These are phyloP conservation scores for Ophiosphaerella narmari DNA, from an alignment of 2,329 filamentous ascomycete genomes.

Conservation along the genomic window DNA sequence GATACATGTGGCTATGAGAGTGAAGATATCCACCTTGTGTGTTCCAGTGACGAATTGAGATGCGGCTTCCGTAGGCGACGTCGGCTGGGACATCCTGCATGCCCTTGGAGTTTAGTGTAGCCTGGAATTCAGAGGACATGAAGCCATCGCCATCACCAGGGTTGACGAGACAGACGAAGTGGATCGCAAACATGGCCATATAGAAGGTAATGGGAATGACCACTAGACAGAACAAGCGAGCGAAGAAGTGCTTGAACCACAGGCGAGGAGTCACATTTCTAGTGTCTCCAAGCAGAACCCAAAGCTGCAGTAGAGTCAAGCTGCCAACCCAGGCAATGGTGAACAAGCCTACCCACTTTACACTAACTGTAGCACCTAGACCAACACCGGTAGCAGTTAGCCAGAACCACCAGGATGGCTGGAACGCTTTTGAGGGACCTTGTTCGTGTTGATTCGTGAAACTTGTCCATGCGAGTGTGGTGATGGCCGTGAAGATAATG, in stretches of 20 bases:
- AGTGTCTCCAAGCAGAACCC: slow-evolving; percentile 89
- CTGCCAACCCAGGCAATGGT: slow-evolving; percentile 97
- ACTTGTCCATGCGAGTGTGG: slow-evolving; percentile 84
- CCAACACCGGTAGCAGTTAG: slow-evolving; percentile 82
- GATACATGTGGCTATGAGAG: slow-evolving; percentile 97
- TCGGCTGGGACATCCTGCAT: slow-evolving; percentile 96
- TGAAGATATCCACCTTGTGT: slow-evolving; percentile 98
- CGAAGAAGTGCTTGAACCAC: slow-evolving; percentile 93
- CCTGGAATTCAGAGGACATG: slow-evolving; percentile 99
- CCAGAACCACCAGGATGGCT: slow-evolving; percentile 98
- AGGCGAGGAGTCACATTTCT: slow-evolving; percentile 82
- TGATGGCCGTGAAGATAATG: slow-evolving; percentile 90
- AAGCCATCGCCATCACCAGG: slow-evolving; percentile 97
- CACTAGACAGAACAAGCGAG: slow-evolving; percentile 88
- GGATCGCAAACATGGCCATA: slow-evolving; percentile 95
- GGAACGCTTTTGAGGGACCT: slow-evolving; percentile 85
- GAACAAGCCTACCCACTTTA: slow-evolving; percentile 99
- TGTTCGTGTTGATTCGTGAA: slow-evolving; percentile 98
- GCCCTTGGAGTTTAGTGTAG: slow-evolving; percentile 91
- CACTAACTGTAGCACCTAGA: slow-evolving; percentile 87
- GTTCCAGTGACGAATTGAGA: slow-evolving; percentile 90
- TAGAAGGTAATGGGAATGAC: slow-evolving; percentile 89
- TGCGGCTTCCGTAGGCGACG: slow-evolving; percentile 83
- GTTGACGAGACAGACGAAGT: slow-evolving; percentile 91
- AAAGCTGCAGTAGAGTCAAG: slow-evolving; percentile 89